Evolutionary conservation across 495 filamentous ascomycete species (phyloP), one percentile per base, ranked within the genome.

Genomic region (Aspergillus heteromorphus): DNA sequence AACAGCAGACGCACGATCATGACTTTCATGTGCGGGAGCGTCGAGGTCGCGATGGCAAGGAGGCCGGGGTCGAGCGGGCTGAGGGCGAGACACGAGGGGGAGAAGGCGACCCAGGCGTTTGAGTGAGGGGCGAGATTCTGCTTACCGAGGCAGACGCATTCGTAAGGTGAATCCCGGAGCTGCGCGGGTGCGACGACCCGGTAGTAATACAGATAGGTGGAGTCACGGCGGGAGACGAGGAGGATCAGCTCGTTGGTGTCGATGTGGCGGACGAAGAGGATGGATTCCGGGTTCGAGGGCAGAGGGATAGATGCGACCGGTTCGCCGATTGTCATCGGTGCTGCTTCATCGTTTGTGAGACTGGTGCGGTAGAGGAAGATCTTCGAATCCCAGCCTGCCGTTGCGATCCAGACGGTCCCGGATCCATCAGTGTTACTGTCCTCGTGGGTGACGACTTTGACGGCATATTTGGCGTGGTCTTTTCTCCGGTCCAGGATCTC

Each of bases 121-220:
- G 81, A 80, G 56, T 81, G 77, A 0, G 85, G 83, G 4, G 84
- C 79, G 2, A 88, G 72, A 55, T 86, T 87, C 53, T 86, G 83
- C 16, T 65, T 74, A 21, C 82, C 81, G 13, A 82, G 68, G 0
- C 74, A 62, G 17, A 56, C 57, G 25, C 79, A 74, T 50, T 62
- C 61, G 13, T 63, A 54, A 8, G 48, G 52, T 4, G n/a, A n/a
- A n/a, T n/a, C n/a, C n/a, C n/a, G n/a, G n/a, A n/a, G n/a, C n/a
- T n/a, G n/a, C n/a, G 40, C 10, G 14, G 40, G n/a, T 4, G 42
- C 42, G 18, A 17, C 67, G 14, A 84, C 64, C 23, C 63, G 42
- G 62, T 87, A 86, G 66, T 83, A 87, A 60, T 82, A 78, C 14
- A 88, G 68, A 48, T 72, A 71, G 1, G 82, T 84, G 0, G 82